Percentiles rank a stretch among this genome's conserved stretches.
Conservation (phyloP, 768 basidiomycete genomes). For the Sistotremastrum suecicum region DNA sequence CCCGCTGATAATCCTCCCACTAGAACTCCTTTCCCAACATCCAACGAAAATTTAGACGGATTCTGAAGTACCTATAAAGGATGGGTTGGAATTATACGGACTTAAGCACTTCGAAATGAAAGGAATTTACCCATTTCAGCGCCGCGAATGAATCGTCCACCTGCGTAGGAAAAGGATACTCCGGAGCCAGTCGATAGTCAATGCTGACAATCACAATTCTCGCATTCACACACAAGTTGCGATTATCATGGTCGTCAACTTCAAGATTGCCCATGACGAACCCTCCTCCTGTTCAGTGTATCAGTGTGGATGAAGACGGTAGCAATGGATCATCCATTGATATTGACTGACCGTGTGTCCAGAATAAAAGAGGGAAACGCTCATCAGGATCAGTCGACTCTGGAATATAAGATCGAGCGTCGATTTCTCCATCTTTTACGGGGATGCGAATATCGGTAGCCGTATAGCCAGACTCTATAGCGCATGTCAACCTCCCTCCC, state of each 20-base stretch:
- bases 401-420: conserved; percentile 3
- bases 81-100: neutral
- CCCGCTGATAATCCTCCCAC: conserved; percentile 13
- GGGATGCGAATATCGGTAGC: conserved; percentile 3
- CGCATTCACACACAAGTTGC: conserved; percentile 5
- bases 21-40: conserved; percentile 12
- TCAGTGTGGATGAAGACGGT: no score
- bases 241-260: conserved; percentile 7
- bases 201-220: conserved; percentile 10
- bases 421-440: conserved; percentile 5
- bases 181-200: conserved; percentile 11
- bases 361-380: conserved; percentile 4
- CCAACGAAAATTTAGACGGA: conserved; percentile 3
- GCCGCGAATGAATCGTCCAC: conserved; percentile 12
- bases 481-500: no score
- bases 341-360: conserved; percentile 1
- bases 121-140: conserved; percentile 13
- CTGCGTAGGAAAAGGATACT: conserved; percentile 12
- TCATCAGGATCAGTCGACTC: neutral
- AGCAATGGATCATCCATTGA: no score
- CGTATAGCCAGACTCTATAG: neutral
- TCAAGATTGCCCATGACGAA: conserved; percentile 5
- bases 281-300: no score
- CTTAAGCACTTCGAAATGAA: neutral
- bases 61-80: conserved; percentile 4